phyloP scores from a whole-genome alignment of 2,329 filamentous ascomycete genomes.

The Fusarium sp. region DNA sequence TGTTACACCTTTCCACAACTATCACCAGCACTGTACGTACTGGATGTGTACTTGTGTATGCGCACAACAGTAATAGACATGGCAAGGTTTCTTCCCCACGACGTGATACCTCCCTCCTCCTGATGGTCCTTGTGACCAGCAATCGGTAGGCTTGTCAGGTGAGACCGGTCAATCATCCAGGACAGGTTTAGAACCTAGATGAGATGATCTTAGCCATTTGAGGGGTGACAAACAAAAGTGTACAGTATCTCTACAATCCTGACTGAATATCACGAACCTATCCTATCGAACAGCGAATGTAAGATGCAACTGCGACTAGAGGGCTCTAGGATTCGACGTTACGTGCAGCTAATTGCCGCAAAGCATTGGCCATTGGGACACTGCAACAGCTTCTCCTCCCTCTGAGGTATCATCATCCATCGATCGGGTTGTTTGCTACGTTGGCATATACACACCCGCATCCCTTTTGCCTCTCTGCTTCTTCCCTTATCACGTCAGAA shows the following conservation, averaged over 20 bases:
- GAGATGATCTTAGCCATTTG: conserved; percentile 29
- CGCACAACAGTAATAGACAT: background rate
- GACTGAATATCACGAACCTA: conserved; percentile 1
- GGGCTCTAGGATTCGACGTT: conserved; percentile 10
- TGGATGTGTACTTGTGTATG: background rate
- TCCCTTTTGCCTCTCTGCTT: background rate
- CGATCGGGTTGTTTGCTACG: background rate
- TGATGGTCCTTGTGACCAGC: conserved; percentile 3
- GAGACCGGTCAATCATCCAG: conserved; percentile 25
- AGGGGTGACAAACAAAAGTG: conserved; percentile 18
- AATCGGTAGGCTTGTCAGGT: conserved; percentile 29
- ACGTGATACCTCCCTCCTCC: conserved; percentile 1
- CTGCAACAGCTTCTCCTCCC: background rate
- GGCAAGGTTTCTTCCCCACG: conserved; percentile 2
- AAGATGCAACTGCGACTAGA: background rate
- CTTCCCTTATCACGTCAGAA: conserved; percentile 33
- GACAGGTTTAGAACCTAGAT: conserved; percentile 16
- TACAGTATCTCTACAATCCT: background rate
- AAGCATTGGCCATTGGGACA: background rate
- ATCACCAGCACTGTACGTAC: background rate
- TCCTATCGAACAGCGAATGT: background rate
- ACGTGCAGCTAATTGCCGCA: conserved; percentile 20
- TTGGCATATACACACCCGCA: conserved; percentile 21
- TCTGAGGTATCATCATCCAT: background rate
- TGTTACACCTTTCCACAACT: conserved; percentile 13